Evolutionary conservation across 2,329 filamentous ascomycete species (phyloP), one percentile per base, ranked within the genome.

Genomic region (Colletotrichum sp.): DNA sequence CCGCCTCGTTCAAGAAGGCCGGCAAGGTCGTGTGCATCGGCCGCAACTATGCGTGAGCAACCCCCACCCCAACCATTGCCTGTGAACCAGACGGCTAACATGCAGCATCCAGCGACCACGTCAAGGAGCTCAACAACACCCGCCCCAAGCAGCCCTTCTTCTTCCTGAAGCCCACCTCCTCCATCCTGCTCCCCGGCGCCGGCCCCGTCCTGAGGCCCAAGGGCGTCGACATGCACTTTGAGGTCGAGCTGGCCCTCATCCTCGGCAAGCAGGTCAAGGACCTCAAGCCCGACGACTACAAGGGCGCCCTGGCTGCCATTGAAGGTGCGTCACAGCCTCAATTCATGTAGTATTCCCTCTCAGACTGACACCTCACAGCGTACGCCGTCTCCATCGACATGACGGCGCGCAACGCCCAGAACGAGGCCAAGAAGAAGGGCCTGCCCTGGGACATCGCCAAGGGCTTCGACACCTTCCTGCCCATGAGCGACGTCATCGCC

Each of bases 401-500:
- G 95, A 99, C 97, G 12, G 97, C 95, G 1, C 94, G 97, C 79
- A 99, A 99, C 85, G 92, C 95, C 8, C 97, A 99, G 87, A 95
- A 98, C 81, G 96, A 98, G 88, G 96, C 96, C 79, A 99, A 99
- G 92, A 95, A 94, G 87, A 98, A 97, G 89, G 96, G 97, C 44
- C 92, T 99, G 18, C 97, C 97, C 9, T 99, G 97, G 97, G 93
- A 93, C 81, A 98, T 98, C 79, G 94, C 95, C 80, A 99, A 99
- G 89, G 97, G 97, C 63, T 99, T 99, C 84, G 97, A 99, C 85
- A 99, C 97, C 5, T 99, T 99, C 88, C 90, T 98, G 68, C 97
- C 97, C 75, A 91, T 99, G 82, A 95, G 94, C 84, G 89, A 93
- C 78, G 89, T 95, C 71, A 98, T 99, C 81, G 89, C 92, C 80